Percentiles rank a stretch among this genome's conserved stretches.
phyloP scores from a whole-genome alignment of 306 rosid genomes.

The Oxytropis ochrocephala region DNA sequence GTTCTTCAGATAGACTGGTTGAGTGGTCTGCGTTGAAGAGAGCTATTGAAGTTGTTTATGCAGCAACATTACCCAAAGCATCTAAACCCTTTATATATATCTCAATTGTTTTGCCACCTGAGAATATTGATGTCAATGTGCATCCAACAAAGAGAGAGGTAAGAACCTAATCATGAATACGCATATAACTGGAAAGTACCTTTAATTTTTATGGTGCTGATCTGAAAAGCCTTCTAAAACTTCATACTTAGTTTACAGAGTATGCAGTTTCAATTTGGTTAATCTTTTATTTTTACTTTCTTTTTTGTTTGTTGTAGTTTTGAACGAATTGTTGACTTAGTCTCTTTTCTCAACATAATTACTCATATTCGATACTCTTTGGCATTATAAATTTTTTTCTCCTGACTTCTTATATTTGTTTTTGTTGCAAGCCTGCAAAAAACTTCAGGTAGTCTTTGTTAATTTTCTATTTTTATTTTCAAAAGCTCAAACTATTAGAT shows the following conservation, averaged over 20 bases:
- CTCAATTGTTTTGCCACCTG: conserved; percentile 72
- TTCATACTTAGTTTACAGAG: not conserved
- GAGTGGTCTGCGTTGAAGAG: conserved; percentile 92
- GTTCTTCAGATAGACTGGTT: conserved; percentile 77
- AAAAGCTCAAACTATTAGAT: no score
- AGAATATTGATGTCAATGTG: conserved; percentile 85
- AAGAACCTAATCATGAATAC: not conserved
- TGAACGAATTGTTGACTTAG: not conserved
- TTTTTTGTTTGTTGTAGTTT: not conserved
- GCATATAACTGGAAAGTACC: not conserved
- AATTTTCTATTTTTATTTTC: not conserved
- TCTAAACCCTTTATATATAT: conserved; percentile 86
- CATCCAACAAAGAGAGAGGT: conserved; percentile 99
- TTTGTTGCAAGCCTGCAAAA: not conserved
- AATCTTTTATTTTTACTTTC: not conserved
- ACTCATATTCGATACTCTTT: not conserved
- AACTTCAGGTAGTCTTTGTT: not conserved
- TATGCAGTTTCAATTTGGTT: not conserved
- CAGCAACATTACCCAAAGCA: conserved; percentile 93
- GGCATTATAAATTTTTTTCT: not conserved
- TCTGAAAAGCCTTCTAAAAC: not conserved
- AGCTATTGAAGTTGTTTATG: conserved; percentile 88
- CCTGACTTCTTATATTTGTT: not conserved
- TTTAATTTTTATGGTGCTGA: not conserved
- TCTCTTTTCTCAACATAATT: not conserved